phyloP scores from a whole-genome alignment of 2,329 filamentous ascomycete genomes.

The Hymenoscyphus repandus region DNA sequence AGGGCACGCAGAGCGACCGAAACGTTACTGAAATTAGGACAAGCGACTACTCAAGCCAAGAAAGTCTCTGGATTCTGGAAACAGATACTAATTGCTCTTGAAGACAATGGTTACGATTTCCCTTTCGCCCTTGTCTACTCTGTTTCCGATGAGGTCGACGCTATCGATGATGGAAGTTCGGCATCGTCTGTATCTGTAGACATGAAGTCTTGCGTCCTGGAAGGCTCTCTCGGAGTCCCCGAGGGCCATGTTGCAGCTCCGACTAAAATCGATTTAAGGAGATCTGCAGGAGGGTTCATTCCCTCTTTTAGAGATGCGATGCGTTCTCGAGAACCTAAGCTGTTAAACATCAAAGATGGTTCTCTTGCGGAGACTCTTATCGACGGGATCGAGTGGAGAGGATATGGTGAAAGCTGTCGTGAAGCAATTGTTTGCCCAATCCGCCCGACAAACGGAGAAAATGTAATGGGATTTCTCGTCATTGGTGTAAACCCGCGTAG shows the following conservation, averaged over 20 bases:
- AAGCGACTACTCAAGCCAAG: constrained; percentile 64
- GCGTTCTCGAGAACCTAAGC: constrained; percentile 58
- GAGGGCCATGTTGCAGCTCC: constrained; percentile 56
- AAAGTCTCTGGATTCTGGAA: constrained; percentile 70
- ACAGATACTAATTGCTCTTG: constrained; percentile 60
- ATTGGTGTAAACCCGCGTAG: constrained; percentile 61
- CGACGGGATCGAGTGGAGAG: constrained; percentile 63
- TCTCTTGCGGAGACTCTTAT: constrained; percentile 60
- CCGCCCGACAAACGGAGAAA: constrained; percentile 66
- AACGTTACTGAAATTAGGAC: constrained; percentile 69
- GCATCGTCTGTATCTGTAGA: constrained; percentile 60
- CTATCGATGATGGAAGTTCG: constrained; percentile 62
- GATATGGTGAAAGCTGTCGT: constrained; percentile 64
- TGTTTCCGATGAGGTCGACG: constrained; percentile 56
- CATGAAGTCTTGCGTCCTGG: constrained; percentile 60
- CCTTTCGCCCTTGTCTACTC: constrained; percentile 76
- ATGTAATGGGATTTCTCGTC: constrained; percentile 50
- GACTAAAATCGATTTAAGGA: constrained; percentile 59
- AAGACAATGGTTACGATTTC: constrained; percentile 68
- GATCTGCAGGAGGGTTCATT: constrained; percentile 67
- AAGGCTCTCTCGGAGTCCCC: constrained; percentile 66
- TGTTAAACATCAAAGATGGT: constrained; percentile 59
- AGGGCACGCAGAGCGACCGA: constrained; percentile 73
- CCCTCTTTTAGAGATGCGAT: constrained; percentile 72
- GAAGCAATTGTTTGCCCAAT: constrained; percentile 74